Percentiles rank a stretch among this genome's conserved stretches.
Evolutionary conservation across 1,284 basidiomycete species (phyloP).

Genomic region (Cryptococcus sp.): DNA sequence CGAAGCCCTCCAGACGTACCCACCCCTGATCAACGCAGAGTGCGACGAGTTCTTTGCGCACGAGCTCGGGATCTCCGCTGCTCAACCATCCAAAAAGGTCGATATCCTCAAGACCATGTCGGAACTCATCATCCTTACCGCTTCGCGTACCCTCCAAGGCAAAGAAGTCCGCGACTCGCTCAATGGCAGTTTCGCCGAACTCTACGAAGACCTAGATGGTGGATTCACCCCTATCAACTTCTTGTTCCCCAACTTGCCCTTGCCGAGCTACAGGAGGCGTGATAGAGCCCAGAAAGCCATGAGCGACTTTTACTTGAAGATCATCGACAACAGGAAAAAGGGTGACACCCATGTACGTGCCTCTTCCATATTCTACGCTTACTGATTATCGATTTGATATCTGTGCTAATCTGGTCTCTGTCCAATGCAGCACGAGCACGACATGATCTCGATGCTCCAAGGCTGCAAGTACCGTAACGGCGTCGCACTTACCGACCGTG

Average conservation of each 20-base stretch:
- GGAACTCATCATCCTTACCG: slow-evolving; percentile 96
- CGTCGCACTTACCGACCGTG: slow-evolving; percentile 74
- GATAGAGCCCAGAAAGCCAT: slow-evolving; percentile 92
- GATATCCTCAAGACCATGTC: slow-evolving; percentile 75
- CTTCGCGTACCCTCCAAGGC: slow-evolving; percentile 89
- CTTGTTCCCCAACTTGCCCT: slow-evolving; percentile 89
- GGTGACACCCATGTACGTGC: slow-evolving; percentile 56
- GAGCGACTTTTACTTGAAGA: slow-evolving; percentile 89
- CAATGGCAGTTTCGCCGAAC: slow-evolving; percentile 80
- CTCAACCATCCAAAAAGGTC: slow-evolving; percentile 36
- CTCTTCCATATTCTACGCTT: background rate
- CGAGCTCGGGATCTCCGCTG: slow-evolving; percentile 34
- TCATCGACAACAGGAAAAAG: slow-evolving; percentile 75
- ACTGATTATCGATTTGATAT: background rate
- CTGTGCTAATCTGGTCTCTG: background rate
- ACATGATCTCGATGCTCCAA: slow-evolving; percentile 91
- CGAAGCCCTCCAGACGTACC: slow-evolving; percentile 89
- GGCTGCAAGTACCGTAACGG: slow-evolving; percentile 87
- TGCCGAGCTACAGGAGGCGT: slow-evolving; percentile 83
- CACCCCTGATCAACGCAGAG: slow-evolving; percentile 86
- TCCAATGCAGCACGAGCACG: slow-evolving; percentile 65
- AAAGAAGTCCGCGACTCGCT: slow-evolving; percentile 78
- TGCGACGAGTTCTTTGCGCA: slow-evolving; percentile 69
- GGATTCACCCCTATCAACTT: slow-evolving; percentile 92
- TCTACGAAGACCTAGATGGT: slow-evolving; percentile 89